Evolutionary conservation across 2,329 filamentous ascomycete species (phyloP).

Genomic region (Neurospora crassa): DNA sequence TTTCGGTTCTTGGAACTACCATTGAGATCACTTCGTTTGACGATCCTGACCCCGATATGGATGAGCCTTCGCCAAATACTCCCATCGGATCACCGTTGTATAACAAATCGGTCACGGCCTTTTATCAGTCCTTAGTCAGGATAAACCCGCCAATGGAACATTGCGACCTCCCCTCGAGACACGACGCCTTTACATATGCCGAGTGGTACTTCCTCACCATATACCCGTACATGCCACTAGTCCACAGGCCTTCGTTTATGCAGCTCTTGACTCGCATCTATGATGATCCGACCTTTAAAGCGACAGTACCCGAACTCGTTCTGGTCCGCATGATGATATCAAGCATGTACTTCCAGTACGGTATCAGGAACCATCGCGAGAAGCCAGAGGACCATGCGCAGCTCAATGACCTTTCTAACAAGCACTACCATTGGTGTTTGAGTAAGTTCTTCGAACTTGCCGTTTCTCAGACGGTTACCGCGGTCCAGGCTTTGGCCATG

Average conservation of each 20-base stretch:
- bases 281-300: conserved; percentile 54
- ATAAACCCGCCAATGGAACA: conserved; percentile 45
- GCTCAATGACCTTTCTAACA: conserved; percentile 58
- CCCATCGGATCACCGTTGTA: conserved; percentile 39
- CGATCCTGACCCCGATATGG: conserved; percentile 52
- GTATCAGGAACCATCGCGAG: conserved; percentile 52
- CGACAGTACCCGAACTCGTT: conserved; percentile 55
- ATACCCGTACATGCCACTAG: conserved; percentile 61
- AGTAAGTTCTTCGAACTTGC: conserved; percentile 58
- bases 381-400: conserved; percentile 42
- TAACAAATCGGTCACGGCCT: conserved; percentile 64
- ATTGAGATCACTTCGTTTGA: conserved; percentile 70
- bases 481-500: conserved; percentile 65
- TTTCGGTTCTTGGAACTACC: conserved; percentile 71
- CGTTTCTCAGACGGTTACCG: conserved; percentile 49
- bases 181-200: conserved; percentile 58
- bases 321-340: conserved; percentile 71
- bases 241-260: conserved; percentile 70
- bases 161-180: conserved; percentile 52
- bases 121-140: conserved; percentile 56
- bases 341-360: conserved; percentile 63
- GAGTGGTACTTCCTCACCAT: conserved; percentile 69
- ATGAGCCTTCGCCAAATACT: conserved; percentile 43
- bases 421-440: conserved; percentile 69
- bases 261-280: conserved; percentile 56